phyloP scores from a whole-genome alignment of 2,329 filamentous ascomycete genomes.

The Fusarium metavorans region DNA sequence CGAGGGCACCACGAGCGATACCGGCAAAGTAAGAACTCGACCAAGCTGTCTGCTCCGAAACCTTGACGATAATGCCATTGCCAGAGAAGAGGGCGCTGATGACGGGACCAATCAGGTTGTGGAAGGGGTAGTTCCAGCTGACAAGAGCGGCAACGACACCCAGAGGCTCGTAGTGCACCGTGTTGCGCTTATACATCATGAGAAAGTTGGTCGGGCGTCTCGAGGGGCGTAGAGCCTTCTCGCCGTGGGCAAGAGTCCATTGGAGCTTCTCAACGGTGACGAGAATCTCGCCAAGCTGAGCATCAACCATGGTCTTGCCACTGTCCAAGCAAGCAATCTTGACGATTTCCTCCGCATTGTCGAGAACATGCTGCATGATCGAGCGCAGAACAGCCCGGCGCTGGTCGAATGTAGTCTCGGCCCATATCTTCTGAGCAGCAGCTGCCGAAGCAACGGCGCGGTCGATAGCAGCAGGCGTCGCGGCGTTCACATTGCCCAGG shows the following conservation, averaged over 20 bases:
- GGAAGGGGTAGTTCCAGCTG: conserved; percentile 97
- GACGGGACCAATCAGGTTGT: conserved; percentile 92
- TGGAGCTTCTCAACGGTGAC: conserved; percentile 93
- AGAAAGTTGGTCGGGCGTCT: conserved; percentile 87
- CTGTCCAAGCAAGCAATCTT: conserved; percentile 89
- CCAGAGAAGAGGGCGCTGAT: conserved; percentile 92
- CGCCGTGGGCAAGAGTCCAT: conserved; percentile 94
- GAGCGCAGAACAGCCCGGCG: conserved; percentile 84
- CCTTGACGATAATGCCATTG: conserved; percentile 93
- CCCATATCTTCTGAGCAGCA: conserved; percentile 82
- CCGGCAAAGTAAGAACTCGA: conserved; percentile 84
- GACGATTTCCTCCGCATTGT: conserved; percentile 90
- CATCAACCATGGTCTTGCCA: conserved; percentile 96
- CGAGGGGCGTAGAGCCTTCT: conserved; percentile 79
- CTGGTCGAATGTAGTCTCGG: conserved; percentile 79
- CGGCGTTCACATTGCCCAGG: conserved; percentile 82
- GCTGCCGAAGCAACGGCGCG: conserved; percentile 79
- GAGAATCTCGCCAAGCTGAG: conserved; percentile 91
- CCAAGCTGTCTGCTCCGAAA: conserved; percentile 96
- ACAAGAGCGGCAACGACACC: conserved; percentile 94
- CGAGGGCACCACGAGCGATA: conserved; percentile 82
- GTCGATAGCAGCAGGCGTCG: conserved; percentile 82
- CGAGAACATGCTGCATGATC: conserved; percentile 84
- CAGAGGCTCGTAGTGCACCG: conserved; percentile 89
- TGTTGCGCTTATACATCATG: conserved; percentile 96